Percentiles rank a stretch among this genome's conserved stretches.
phyloP scores from a whole-genome alignment of 2,329 filamentous ascomycete genomes.

The Cercospora brassicicola region DNA sequence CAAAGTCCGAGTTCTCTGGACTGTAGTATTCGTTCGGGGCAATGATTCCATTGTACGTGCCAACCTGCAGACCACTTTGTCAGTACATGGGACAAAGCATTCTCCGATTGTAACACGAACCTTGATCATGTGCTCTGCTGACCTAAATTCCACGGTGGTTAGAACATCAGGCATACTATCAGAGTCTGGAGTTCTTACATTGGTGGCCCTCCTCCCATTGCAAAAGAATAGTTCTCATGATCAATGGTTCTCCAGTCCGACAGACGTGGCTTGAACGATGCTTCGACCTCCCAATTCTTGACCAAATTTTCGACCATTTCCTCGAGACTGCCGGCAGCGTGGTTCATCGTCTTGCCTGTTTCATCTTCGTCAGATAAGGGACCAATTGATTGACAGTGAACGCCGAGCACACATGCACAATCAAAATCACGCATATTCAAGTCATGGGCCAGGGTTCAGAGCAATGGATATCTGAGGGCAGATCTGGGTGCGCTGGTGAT shows the following conservation, averaged over 20 bases:
- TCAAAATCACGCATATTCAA: background rate
- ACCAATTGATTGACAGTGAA: background rate
- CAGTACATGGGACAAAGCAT: background rate
- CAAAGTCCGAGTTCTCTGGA: slow-evolving; percentile 61
- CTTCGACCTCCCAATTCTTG: slow-evolving; percentile 73
- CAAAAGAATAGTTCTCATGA: slow-evolving; percentile 59
- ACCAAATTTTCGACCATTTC: slow-evolving; percentile 67
- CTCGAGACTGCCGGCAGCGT: slow-evolving; percentile 58
- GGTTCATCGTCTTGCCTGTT: slow-evolving; percentile 58
- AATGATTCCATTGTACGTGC: slow-evolving; percentile 70
- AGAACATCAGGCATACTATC: background rate
- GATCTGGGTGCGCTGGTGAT: slow-evolving; percentile 2
- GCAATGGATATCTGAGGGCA: background rate
- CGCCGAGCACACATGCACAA: background rate
- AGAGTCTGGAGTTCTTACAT: slow-evolving; percentile 37
- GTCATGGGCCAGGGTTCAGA: background rate
- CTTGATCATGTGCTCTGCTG: slow-evolving; percentile 64
- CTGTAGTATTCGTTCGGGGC: slow-evolving; percentile 64
- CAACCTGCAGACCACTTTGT: slow-evolving; percentile 43
- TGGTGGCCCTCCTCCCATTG: slow-evolving; percentile 61
- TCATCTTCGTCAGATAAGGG: slow-evolving; percentile 17
- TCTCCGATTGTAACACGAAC: background rate
- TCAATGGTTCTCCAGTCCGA: slow-evolving; percentile 67
- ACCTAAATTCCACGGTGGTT: slow-evolving; percentile 21
- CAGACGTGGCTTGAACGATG: slow-evolving; percentile 64